phyloP scores from a whole-genome alignment of 1,284 basidiomycete species.

The Sanghuangporus baumii region DNA sequence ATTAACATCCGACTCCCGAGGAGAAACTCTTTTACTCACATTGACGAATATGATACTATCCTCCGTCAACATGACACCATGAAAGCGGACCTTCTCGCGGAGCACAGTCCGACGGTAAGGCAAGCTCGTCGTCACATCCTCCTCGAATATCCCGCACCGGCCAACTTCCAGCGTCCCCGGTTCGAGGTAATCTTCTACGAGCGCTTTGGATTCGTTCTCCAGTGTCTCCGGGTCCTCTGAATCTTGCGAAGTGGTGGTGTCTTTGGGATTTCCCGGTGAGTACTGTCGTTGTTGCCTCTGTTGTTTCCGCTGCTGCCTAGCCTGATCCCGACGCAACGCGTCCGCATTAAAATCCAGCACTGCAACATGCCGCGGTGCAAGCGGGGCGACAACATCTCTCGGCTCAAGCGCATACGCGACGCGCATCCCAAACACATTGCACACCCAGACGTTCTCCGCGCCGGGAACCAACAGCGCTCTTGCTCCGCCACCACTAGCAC shows the following conservation, averaged over 20 bases:
- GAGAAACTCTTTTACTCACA: conserved; percentile 28
- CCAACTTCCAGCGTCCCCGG: conserved; percentile 9
- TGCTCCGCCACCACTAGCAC: conserved; percentile 24
- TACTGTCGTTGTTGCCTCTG: not conserved
- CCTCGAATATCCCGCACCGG: conserved; percentile 28
- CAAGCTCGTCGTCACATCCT: conserved; percentile 38
- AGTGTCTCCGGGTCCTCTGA: not conserved
- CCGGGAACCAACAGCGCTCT: conserved; percentile 33
- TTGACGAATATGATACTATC: conserved; percentile 48
- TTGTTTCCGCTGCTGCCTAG: not conserved
- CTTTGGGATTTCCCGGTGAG: not conserved
- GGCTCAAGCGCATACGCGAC: conserved; percentile 30
- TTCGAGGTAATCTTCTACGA: not conserved
- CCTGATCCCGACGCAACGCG: conserved; percentile 30
- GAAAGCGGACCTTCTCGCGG: conserved; percentile 20
- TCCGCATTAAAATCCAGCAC: conserved; percentile 51
- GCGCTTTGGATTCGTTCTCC: not conserved
- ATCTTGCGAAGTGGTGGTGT: not conserved
- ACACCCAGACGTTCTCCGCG: conserved; percentile 46
- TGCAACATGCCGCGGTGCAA: conserved; percentile 23
- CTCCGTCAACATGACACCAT: conserved; percentile 47
- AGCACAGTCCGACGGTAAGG: conserved; percentile 33
- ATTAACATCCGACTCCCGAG: not conserved
- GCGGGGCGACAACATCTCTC: conserved; percentile 16
- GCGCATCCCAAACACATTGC: conserved; percentile 50